Evolutionary conservation across 208 protist species (phyloP).

Genomic region (Polymyxa betae): DNA sequence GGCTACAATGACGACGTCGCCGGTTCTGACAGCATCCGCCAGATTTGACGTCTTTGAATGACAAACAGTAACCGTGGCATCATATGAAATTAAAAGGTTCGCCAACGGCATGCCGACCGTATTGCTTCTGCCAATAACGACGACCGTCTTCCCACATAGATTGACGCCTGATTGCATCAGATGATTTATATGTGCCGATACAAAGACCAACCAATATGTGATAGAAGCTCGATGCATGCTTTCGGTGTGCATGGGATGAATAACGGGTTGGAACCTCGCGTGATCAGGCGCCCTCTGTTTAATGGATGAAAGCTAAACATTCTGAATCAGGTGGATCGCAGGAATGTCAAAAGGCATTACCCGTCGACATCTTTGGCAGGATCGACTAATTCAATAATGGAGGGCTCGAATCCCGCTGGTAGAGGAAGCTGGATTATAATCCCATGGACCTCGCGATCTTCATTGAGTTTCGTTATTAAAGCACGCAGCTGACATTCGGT

Average conservation of each 20-base stretch:
- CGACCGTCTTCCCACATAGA: background rate
- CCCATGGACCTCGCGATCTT: background rate
- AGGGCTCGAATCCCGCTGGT: background rate
- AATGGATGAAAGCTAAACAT: background rate
- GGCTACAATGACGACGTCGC: background rate
- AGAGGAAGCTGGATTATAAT: background rate
- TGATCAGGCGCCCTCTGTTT: background rate
- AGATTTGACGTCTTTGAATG: background rate
- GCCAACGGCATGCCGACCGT: background rate
- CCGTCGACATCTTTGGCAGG: background rate
- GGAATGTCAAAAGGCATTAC: no score
- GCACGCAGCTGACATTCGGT: background rate
- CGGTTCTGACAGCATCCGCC: background rate
- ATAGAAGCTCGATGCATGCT: background rate
- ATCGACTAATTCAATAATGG: background rate
- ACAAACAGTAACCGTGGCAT: background rate
- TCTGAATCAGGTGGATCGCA: no score
- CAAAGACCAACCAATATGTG: background rate
- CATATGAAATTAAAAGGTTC: background rate
- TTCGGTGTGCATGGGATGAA: background rate
- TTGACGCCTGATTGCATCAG: background rate
- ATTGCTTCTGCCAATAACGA: conserved; percentile 12
- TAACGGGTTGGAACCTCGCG: background rate
- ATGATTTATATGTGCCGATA: background rate
- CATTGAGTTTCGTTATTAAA: background rate